Evolutionary conservation across 2,329 filamentous ascomycete genomes (phyloP).

Genomic region (Colletotrichum tamarilloi): DNA sequence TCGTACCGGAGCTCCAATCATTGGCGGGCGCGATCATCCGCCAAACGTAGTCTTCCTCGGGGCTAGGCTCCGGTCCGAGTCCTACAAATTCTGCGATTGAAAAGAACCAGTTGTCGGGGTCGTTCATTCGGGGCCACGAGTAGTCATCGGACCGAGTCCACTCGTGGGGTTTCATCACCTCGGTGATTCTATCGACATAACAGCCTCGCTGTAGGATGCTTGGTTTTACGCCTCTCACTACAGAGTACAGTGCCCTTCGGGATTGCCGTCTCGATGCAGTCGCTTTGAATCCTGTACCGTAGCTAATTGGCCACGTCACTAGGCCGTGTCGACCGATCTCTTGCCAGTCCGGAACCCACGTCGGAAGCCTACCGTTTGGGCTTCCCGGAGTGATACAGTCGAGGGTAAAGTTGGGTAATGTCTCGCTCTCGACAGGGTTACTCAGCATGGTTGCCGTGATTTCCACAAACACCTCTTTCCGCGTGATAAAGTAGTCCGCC

Average conservation of each 20-base stretch:
- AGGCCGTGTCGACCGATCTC: constrained; percentile 13
- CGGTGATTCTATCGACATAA: background rate
- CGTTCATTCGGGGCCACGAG: background rate
- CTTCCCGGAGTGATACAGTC: constrained; percentile 26
- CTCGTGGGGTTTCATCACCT: background rate
- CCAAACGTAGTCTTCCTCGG: background rate
- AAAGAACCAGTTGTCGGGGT: background rate
- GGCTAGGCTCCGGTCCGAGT: background rate
- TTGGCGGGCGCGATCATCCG: background rate
- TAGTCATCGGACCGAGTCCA: background rate
- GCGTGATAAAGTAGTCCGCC: constrained; percentile 26
- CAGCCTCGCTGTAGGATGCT: background rate
- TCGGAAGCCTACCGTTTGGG: constrained; percentile 7
- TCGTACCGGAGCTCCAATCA: background rate
- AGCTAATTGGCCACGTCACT: background rate
- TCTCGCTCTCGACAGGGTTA: background rate
- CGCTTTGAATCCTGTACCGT: background rate
- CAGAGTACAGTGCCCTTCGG: background rate
- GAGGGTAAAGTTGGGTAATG: constrained; percentile 1
- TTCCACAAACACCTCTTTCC: constrained; percentile 21
- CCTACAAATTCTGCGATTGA: background rate
- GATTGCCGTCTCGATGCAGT: background rate
- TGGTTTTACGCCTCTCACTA: background rate
- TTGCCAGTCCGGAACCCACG: constrained; percentile 37
- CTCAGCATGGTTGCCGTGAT: constrained; percentile 25